Conservation (phyloP, 2,329 filamentous ascomycete genomes). For the Beauveria sp. region DNA sequence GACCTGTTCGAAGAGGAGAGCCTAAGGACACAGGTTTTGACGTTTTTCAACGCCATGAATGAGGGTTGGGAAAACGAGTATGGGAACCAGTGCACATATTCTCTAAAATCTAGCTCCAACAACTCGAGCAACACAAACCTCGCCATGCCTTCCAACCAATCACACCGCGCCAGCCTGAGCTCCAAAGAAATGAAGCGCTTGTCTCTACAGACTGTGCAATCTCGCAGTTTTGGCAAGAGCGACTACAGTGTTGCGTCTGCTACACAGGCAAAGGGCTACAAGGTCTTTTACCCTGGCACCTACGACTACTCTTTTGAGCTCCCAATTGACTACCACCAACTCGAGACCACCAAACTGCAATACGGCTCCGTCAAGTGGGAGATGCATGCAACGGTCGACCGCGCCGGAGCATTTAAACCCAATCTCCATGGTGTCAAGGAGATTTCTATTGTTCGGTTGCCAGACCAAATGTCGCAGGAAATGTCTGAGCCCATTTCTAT, state of each 20-base stretch:
- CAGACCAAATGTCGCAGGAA: constrained; percentile 80
- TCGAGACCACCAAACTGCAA: constrained; percentile 83
- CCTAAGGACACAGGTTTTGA: constrained; percentile 79
- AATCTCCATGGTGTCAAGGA: constrained; percentile 79
- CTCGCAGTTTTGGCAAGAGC: constrained; percentile 76
- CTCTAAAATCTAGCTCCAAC: constrained; percentile 32
- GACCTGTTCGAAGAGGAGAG: constrained; percentile 79
- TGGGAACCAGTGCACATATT: constrained; percentile 55
- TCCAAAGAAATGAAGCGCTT: constrained; percentile 55
- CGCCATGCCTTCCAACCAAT: constrained; percentile 16
- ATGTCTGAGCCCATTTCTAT: constrained; percentile 92
- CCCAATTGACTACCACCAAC: constrained; percentile 77
- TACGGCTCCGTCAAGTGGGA: constrained; percentile 84
- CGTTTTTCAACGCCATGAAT: constrained; percentile 79
- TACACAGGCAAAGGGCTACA: constrained; percentile 64
- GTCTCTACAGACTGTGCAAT: constrained; percentile 73
- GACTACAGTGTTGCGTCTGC: constrained; percentile 59
- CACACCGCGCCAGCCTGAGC: constrained; percentile 22
- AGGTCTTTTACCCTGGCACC: constrained; percentile 69
- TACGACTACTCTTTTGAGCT: constrained; percentile 73
- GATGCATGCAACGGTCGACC: constrained; percentile 75
- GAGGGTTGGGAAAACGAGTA: constrained; percentile 53
- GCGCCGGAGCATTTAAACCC: constrained; percentile 81
- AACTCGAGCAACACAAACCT: constrained; percentile 28
- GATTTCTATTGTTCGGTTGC: constrained; percentile 74